These are phyloP conservation scores for Passiflora organensis DNA, from an alignment of 345 rosid genomes.

Conservation along the genomic window DNA sequence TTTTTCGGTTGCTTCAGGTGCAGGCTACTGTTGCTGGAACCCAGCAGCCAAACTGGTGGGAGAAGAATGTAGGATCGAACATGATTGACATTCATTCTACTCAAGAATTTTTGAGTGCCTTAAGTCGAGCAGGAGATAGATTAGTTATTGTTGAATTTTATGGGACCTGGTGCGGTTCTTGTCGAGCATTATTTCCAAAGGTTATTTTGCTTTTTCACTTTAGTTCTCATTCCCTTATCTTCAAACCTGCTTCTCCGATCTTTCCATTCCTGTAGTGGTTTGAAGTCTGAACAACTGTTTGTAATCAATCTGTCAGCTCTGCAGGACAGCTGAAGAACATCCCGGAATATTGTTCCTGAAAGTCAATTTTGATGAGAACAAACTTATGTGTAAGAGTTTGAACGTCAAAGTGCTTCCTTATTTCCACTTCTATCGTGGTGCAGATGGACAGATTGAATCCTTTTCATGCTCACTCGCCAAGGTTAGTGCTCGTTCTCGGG, in stretches of 20 bases:
- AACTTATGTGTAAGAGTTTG: slow-evolving; percentile 86
- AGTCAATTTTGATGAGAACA: slow-evolving; percentile 88
- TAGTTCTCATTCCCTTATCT: neutral
- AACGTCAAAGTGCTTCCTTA: slow-evolving; percentile 84
- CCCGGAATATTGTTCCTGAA: slow-evolving; percentile 74
- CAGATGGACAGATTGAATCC: slow-evolving; percentile 77
- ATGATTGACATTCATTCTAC: slow-evolving; percentile 90
- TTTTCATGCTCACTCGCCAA: slow-evolving; percentile 89
- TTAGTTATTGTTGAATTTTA: slow-evolving; percentile 91
- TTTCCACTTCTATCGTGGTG: slow-evolving; percentile 87
- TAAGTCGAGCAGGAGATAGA: slow-evolving; percentile 71
- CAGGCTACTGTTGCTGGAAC: slow-evolving; percentile 62
- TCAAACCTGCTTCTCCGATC: neutral
- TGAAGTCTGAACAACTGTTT: too few relatives aligned
- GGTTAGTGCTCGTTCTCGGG: slow-evolving; percentile 30
- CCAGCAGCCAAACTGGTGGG: slow-evolving; percentile 94
- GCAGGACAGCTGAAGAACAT: slow-evolving; percentile 72
- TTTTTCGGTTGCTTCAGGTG: slow-evolving; percentile 36
- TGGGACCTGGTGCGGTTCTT: slow-evolving; percentile 97
- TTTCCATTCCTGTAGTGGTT: too few relatives aligned
- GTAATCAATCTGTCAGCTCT: slow-evolving; percentile 46
- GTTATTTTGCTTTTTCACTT: slow-evolving; percentile 24
- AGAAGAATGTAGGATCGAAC: slow-evolving; percentile 76
- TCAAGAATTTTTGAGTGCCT: slow-evolving; percentile 65
- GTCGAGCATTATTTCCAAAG: slow-evolving; percentile 84